A percentile compares a stretch with the other conserved stretches of the same genome.
phyloP scores from a whole-genome alignment of 2,329 filamentous ascomycete genomes.

The Phialocephala subalpina region DNA sequence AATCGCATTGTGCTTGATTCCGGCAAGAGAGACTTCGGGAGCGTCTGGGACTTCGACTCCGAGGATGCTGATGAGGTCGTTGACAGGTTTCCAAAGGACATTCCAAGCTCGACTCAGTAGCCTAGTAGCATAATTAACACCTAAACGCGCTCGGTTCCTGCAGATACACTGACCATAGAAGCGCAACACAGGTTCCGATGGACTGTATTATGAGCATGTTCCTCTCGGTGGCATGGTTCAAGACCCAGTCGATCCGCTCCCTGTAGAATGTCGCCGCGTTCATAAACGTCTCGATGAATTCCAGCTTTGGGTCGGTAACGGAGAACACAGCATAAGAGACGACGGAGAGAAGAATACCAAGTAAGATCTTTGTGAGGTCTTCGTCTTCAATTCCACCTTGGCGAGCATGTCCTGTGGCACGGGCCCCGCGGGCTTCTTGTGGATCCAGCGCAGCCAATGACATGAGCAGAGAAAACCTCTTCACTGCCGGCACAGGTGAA shows the following conservation, averaged over 20 bases:
- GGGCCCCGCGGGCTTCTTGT: neutral
- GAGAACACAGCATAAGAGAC: neutral
- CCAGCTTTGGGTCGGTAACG: neutral
- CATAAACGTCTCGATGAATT: constrained; percentile 32
- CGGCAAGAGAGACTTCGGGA: constrained; percentile 88
- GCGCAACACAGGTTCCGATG: constrained; percentile 42
- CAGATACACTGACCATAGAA: constrained; percentile 39
- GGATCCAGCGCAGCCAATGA: too few relatives aligned
- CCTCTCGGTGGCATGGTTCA: constrained; percentile 43
- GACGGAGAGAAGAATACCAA: neutral
- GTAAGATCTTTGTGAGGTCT: neutral
- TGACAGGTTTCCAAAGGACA: constrained; percentile 89
- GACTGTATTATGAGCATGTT: constrained; percentile 46
- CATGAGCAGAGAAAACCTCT: too few relatives aligned
- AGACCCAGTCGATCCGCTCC: constrained; percentile 43
- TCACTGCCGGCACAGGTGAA: too few relatives aligned
- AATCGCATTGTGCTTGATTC: constrained; percentile 86
- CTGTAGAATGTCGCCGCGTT: constrained; percentile 43
- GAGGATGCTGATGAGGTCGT: constrained; percentile 88
- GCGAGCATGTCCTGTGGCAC: neutral
- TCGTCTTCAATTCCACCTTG: neutral
- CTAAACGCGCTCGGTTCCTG: neutral
- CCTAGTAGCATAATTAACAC: constrained; percentile 56
- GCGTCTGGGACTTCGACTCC: constrained; percentile 93
- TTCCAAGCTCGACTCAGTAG: constrained; percentile 86